Base-by-base conservation (phyloP, 75 land plant species). In the Pinus tabuliformis region DNA sequence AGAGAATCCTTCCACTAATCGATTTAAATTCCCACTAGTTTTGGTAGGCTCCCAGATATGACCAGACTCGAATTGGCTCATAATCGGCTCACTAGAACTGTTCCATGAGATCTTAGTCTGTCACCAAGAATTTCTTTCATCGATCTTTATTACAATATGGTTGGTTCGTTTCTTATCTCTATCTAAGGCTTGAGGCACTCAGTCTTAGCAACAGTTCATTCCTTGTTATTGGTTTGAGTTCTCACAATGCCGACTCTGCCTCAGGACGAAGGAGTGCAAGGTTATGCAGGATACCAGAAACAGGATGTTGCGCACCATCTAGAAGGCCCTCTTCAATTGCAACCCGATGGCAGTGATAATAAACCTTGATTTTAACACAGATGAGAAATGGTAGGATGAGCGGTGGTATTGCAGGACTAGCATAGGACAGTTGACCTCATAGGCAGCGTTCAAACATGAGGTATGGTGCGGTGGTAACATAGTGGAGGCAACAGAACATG, bases 141-240 rank as follows among this genome's bases (percentile, higher is more conserved):
- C n/a, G 94, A 94, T 75, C 64, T 94, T 42, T 88, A 91, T 16
- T 39, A 70, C 57, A 94, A 94, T 75, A 89, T 13, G 54, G 62
- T 11, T 71, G 64, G 49, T 59, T 86, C 56, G 26, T 64, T 37
- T 59, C 74, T 52, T 85, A 77, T 42, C 62, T 24, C 9, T 79
- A 30, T 9, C 85, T 82, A 0, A 26, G 26, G 0, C 26, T 26
- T 0, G 26, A 26, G 26, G 26, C 26, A 26, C 0, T 26, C 26
- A 26, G 26, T 26, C 26, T 26, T 0, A 26, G 26, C 26, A 26
- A 0, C 26, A 26, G 26, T 26, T 26, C 26, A 0, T 0, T 26
- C 26, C 26, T 26, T 0, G 26, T 0, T 26, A 26, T 26, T 26
- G 26, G 0, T 26, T 26, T 0, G 26, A 26, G 26, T 0, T 26